Conservation (phyloP, 23 red algal species). For the Gracilaria caudata region DNA sequence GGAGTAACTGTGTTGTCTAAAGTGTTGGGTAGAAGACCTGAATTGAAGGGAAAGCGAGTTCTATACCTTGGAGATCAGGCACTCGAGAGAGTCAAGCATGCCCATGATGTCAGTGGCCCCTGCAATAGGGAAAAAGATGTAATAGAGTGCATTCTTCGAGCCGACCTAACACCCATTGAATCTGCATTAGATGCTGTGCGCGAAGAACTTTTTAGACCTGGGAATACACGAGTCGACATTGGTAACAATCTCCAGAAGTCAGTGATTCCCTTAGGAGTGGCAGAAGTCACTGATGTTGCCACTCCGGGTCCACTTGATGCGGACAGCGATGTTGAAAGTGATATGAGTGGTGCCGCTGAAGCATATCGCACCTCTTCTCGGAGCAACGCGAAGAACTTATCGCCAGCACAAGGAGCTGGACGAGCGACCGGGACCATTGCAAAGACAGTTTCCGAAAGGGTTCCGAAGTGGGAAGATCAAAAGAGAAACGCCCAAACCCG, state of each 20-base stretch:
- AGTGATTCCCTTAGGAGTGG: neutral
- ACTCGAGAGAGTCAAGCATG: neutral
- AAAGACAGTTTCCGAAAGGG: neutral
- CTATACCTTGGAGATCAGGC: constrained; percentile 6
- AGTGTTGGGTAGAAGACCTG: neutral
- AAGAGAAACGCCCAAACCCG: neutral
- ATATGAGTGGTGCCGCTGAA: constrained; percentile 32
- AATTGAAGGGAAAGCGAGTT: constrained; percentile 17
- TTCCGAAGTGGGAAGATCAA: no score
- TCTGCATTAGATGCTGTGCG: constrained; percentile 8
- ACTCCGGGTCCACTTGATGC: constrained; percentile 47
- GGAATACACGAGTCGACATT: neutral
- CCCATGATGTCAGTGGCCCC: neutral
- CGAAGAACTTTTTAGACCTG: neutral
- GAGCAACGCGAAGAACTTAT: neutral
- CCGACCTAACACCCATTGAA: constrained; percentile 36
- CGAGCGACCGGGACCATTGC: no score
- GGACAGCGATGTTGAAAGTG: constrained; percentile 44
- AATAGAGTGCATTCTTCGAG: constrained; percentile 33
- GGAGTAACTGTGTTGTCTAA: constrained; percentile 25
- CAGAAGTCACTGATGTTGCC: constrained; percentile 44
- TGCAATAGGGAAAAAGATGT: constrained; percentile 17
- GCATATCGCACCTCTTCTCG: neutral
- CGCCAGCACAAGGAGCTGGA: neutral
- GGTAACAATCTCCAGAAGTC: neutral